Evolutionary conservation across 352 stramenopile genomes (phyloP), one percentile per base, ranked within the genome.

Genomic region (Pythium grandisporangium): DNA sequence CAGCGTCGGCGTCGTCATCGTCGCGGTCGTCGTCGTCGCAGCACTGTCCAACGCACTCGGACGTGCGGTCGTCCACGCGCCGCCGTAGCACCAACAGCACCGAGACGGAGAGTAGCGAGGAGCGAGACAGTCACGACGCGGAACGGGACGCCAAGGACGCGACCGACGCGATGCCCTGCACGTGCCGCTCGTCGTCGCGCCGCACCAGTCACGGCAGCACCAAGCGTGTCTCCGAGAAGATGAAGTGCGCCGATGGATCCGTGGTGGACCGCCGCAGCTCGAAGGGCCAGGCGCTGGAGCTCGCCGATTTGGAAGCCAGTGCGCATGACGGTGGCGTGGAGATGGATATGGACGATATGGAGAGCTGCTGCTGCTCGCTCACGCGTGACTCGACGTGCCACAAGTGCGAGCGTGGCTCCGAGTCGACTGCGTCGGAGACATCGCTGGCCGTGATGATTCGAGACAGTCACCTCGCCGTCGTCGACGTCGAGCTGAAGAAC

Each of bases 401-500:
- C 23, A 51, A 53, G 30, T 55, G 53, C 33, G 42, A 52, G 2
- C 5, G 23, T 17, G 12, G 37, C 13, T 45, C 43, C 38, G 42
- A 52, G n/a, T 55, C 47, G 21, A 25, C 48, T 3, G 37, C 64
- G 17, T 66, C 51, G 17, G 63, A 52, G 27, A 67, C 69, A 16
- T 68, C 69, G 17, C 72, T 66, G 5, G 51, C 41, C 1, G 57
- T 80, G 30, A 53, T 76, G 43, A 86, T 86, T 50, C 62, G 76
- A 47, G 67, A 76, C 46, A 73, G 58, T 14, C 73, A 86, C 45
- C 66, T 86, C 24, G 73, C 70, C 2, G 73, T 81, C 12, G 58
- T 86, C 37, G 73, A 86, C 50, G 64, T 63, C 34, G 73, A 86
- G 37, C 51, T 86, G 25, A 62, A 68, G 13, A 70, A 81, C 33